Evolutionary conservation across 2,329 filamentous ascomycete species (phyloP).

Genomic region (Botrytis elliptica): DNA sequence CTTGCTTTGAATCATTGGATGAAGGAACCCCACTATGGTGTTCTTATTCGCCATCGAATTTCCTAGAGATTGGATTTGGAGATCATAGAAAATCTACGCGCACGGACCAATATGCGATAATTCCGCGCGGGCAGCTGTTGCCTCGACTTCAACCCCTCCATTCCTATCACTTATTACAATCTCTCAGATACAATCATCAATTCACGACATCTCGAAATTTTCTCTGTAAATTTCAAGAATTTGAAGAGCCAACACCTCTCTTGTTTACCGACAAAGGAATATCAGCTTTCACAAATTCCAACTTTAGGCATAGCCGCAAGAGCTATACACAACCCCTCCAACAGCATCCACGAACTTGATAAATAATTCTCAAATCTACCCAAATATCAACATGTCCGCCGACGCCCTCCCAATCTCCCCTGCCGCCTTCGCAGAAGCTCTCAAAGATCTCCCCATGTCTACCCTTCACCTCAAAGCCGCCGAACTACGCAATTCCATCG

Average conservation of each 20-base stretch:
- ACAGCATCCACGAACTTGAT: background rate
- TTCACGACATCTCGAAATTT: background rate
- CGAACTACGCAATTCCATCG: constrained; percentile 72
- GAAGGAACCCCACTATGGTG: background rate
- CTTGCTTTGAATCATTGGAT: constrained; percentile 1
- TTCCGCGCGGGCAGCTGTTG: constrained; percentile 17
- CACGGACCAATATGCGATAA: constrained; percentile 7
- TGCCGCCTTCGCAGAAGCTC: constrained; percentile 63
- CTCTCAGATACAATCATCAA: background rate
- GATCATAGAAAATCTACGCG: background rate
- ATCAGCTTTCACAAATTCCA: background rate
- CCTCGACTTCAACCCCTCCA: constrained; percentile 18
- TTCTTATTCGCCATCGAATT: background rate
- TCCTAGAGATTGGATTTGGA: background rate
- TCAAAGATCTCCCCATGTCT: constrained; percentile 63
- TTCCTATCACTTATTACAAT: background rate
- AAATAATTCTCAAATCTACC: background rate
- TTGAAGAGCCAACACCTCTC: background rate
- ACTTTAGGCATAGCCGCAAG: no score
- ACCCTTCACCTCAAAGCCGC: constrained; percentile 69
- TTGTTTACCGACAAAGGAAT: background rate
- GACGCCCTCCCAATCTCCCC: constrained; percentile 60
- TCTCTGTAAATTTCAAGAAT: background rate
- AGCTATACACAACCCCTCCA: background rate
- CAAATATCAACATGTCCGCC: constrained; percentile 53